A percentile compares a stretch with the other conserved stretches of the same genome.
Conservation (phyloP, 2,329 filamentous ascomycete species). For the Colletotrichum sidae region DNA sequence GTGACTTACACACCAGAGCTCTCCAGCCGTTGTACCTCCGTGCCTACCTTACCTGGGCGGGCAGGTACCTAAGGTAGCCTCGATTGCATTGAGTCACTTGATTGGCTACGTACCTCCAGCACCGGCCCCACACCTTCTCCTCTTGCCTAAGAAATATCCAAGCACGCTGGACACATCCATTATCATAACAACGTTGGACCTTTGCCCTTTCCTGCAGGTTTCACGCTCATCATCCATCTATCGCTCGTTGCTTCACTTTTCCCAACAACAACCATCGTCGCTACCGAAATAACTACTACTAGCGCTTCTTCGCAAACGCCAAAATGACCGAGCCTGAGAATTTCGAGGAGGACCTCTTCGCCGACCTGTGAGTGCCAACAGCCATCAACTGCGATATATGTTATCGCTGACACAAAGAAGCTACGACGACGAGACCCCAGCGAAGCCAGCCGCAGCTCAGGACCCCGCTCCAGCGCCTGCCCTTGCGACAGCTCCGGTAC, state of each 20-base stretch:
- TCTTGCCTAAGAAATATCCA: conserved; percentile 35
- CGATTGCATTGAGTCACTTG: conserved; percentile 31
- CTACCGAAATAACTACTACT: conserved; percentile 6
- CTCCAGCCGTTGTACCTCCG: not conserved
- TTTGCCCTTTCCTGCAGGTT: not conserved
- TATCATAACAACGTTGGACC: conserved; percentile 9
- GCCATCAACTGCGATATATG: conserved; percentile 40
- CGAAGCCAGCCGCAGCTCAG: conserved; percentile 44
- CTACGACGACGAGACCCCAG: conserved; percentile 74
- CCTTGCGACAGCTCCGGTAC: conserved; percentile 41
- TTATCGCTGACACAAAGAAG: conserved; percentile 50
- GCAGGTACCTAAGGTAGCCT: conserved; percentile 7
- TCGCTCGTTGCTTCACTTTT: conserved; percentile 24
- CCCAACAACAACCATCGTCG: not conserved
- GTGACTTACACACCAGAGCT: too few relatives aligned
- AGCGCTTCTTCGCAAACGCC: conserved; percentile 26
- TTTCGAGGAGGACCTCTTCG: conserved; percentile 94
- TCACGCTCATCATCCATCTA: conserved; percentile 6
- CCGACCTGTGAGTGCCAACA: conserved; percentile 79
- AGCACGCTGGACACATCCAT: conserved; percentile 3
- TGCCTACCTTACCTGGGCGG: conserved; percentile 15
- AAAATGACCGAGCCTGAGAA: conserved; percentile 84
- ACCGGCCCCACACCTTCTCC: conserved; percentile 32
- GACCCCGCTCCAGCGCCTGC: conserved; percentile 51
- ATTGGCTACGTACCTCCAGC: conserved; percentile 30